Conservation (phyloP, 495 filamentous ascomycete species). For the Penicillium roqueforti region DNA sequence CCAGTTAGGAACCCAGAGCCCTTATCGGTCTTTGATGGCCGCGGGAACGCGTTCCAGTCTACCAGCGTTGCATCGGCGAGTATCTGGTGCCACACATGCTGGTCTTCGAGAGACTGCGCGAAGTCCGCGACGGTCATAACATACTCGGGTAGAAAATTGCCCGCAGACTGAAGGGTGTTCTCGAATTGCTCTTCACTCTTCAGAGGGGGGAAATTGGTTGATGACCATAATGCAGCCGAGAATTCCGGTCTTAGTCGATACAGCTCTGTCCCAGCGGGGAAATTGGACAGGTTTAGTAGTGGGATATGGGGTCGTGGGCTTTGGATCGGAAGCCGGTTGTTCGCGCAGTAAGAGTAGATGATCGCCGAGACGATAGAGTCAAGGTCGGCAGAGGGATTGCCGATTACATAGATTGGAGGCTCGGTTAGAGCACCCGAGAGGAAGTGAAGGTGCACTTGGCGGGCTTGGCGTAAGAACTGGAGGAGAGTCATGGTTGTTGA, state of each 20-base stretch:
- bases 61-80: constrained; percentile 59
- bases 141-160: constrained; percentile 37
- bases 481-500: constrained; percentile 27
- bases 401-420: constrained; percentile 43
- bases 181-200: constrained; percentile 26
- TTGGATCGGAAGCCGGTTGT: constrained; percentile 41
- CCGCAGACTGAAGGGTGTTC: constrained; percentile 26
- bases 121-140: constrained; percentile 43
- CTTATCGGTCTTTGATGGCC: constrained; percentile 31
- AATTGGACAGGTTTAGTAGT: constrained; percentile 67
- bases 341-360: constrained; percentile 77
- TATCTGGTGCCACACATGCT: constrained; percentile 2
- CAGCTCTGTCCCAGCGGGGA: constrained; percentile 53
- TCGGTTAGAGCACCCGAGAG: constrained; percentile 27
- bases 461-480: constrained; percentile 38
- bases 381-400: constrained; percentile 63
- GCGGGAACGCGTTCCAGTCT: constrained; percentile 81
- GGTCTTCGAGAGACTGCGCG: constrained; percentile 17
- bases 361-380: constrained; percentile 86
- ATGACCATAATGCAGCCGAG: constrained; percentile 38
- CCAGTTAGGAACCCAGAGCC: constrained; percentile 31
- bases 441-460: constrained; percentile 34
- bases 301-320: constrained; percentile 65
- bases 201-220: constrained; percentile 30
- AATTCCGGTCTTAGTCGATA: constrained; percentile 74